Evolutionary conservation across 352 stramenopile species (phyloP), one percentile per base, ranked within the genome.

Genomic region (Phytophthora brassicae): DNA sequence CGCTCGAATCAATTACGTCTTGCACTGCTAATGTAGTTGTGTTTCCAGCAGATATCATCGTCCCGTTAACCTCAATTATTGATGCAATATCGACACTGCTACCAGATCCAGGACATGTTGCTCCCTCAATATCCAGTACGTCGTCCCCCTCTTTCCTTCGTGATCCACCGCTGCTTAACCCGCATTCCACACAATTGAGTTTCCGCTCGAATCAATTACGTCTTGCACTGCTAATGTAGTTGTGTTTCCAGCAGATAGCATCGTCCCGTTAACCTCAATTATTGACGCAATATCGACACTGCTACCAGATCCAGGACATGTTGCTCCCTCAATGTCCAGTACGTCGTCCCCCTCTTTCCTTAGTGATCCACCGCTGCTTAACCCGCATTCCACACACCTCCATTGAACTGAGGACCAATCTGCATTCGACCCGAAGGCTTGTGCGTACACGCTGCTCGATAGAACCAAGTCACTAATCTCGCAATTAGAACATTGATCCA

Each of bases 171-270:
- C 3, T 35, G 36, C 14, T 52, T 12, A 31, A 11, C 17, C 11
- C 26, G 44, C 69, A 77, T 4, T 56, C 51, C 19, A 57, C 49
- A 48, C 61, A n/a, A n/a, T n/a, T n/a, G n/a, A n/a, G n/a, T n/a
- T n/a, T n/a, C 44, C 23, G 6, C 51, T 42, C 17, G 23, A 56
- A 39, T n/a, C 16, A 6, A 23, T 26, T 12, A 22, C 35, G 16
- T 44, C 24, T 29, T 38, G n/a, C n/a, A n/a, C 16, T 7, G 22
- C 16, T 22, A 33, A 22, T 42, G 51, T 39, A 7, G 19, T 26
- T 20, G 13, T 38, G 14, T 33, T 57, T 22, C 33, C 28, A 16
- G 13, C 20, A 12, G 46, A 50, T 6, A 9, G 23, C 9, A 29
- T 24, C 9, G 13, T 43, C 0, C n/a, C 42, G 24, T 7, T 14